Evolutionary conservation across 371 early-diverging fungal genomes (phyloP).

Genomic region (Lichtheimia ramosa): DNA sequence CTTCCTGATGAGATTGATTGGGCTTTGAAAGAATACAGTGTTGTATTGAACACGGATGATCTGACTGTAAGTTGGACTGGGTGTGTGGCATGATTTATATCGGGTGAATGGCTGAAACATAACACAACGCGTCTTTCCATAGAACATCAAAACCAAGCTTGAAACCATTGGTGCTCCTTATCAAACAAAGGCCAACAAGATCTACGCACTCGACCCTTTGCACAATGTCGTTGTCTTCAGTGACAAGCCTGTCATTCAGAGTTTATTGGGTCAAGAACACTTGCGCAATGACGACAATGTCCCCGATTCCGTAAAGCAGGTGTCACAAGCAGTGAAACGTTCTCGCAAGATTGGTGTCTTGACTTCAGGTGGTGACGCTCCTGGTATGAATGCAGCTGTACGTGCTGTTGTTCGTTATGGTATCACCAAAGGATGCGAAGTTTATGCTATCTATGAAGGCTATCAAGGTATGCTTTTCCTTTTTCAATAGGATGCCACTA

Average conservation of each 20-base stretch:
- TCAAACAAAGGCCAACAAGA: constrained; percentile 24
- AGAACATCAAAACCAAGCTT: constrained; percentile 39
- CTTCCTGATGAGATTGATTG: constrained; percentile 32
- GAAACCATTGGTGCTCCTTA: constrained; percentile 20
- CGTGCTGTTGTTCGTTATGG: constrained; percentile 94
- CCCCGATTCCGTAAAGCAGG: neutral
- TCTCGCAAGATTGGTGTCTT: constrained; percentile 83
- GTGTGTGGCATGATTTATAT: constrained; percentile 38
- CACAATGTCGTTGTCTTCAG: constrained; percentile 75
- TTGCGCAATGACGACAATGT: neutral
- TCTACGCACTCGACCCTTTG: constrained; percentile 76
- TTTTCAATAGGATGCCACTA: neutral
- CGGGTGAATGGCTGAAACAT: neutral
- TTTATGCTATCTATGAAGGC: constrained; percentile 95
- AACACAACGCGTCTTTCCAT: constrained; percentile 8
- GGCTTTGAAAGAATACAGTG: constrained; percentile 28
- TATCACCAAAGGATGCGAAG: constrained; percentile 79
- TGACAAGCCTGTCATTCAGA: constrained; percentile 50
- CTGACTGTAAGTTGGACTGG: constrained; percentile 32
- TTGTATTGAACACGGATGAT: constrained; percentile 33
- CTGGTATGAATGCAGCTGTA: constrained; percentile 99
- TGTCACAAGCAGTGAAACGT: constrained; percentile 7
- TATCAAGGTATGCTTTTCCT: constrained; percentile 76
- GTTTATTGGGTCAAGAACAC: constrained; percentile 3
- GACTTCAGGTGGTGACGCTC: constrained; percentile 99